Percentiles rank a stretch among this genome's conserved stretches.
Evolutionary conservation across 1,139 yeast genomes (phyloP).

Genomic region (Geotrichum reessii): DNA sequence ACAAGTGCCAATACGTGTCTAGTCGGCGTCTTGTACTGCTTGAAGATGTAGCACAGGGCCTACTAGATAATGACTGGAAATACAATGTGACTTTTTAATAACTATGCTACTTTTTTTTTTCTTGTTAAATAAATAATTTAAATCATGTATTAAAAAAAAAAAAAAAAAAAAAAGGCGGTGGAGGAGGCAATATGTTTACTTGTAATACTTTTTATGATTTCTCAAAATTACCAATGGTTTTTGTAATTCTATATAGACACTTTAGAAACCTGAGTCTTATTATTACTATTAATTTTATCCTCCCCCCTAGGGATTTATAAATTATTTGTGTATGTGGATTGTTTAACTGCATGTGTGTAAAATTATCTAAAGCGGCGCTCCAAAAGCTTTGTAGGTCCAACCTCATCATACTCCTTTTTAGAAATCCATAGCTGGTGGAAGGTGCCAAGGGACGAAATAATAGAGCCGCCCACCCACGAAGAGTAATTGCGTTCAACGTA

Average conservation of each 20-base stretch:
- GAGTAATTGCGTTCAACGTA: conserved; percentile 76
- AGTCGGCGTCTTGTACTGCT: conserved; percentile 34
- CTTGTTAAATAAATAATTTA: not conserved
- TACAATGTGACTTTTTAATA: conserved; percentile 17
- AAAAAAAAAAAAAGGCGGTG: not conserved
- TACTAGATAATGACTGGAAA: conserved; percentile 35
- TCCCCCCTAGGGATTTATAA: not conserved
- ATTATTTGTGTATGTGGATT: not conserved
- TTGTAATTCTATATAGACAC: not conserved
- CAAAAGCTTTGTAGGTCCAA: conserved; percentile 70
- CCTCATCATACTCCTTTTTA: conserved; percentile 84
- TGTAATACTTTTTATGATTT: not conserved
- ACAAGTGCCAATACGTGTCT: conserved; percentile 37
- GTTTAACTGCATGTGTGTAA: no score
- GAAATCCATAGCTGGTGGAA: conserved; percentile 98
- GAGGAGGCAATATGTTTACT: not conserved
- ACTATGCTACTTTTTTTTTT: not conserved
- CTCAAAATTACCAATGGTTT: not conserved
- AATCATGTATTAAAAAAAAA: not conserved
- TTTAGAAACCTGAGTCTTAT: not conserved
- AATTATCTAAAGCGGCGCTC: conserved; percentile 31
- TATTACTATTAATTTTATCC: no score
- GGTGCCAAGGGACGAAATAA: conserved; percentile 85
- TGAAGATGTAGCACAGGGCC: conserved; percentile 35
- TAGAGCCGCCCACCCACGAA: conserved; percentile 95